These are phyloP conservation scores for Pterocarpus santalinus DNA, from an alignment of 306 rosid genomes.

Conservation along the genomic window DNA sequence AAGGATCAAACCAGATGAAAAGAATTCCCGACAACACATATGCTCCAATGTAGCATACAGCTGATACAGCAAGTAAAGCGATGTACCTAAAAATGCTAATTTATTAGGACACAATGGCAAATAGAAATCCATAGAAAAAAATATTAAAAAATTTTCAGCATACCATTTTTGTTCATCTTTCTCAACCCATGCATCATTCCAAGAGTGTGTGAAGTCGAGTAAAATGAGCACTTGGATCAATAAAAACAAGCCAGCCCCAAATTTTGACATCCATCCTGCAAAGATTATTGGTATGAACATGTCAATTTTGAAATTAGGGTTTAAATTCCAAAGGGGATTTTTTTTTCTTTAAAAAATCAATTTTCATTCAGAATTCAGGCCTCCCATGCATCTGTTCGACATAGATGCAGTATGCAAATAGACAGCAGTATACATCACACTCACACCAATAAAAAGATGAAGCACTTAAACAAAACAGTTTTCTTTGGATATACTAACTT, in stretches of 20 bases:
- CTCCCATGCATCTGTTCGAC: slow-evolving; percentile 12
- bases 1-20: slow-evolving; percentile 95
- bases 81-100: slow-evolving; percentile 72
- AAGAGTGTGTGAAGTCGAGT: slow-evolving; percentile 83
- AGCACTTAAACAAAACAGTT: neutral
- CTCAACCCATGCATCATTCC: slow-evolving; percentile 98
- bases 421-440: slow-evolving; percentile 2
- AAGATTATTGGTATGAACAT: slow-evolving; percentile 21
- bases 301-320: slow-evolving; percentile 30
- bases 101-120: slow-evolving; percentile 39
- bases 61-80: slow-evolving; percentile 85
- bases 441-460: neutral
- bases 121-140: slow-evolving; percentile 14
- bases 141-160: slow-evolving; percentile 34
- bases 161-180: slow-evolving; percentile 96
- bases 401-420: neutral
- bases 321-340: neutral
- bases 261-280: slow-evolving; percentile 80
- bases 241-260: slow-evolving; percentile 94
- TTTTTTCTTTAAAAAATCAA: no score
- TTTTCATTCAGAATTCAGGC: slow-evolving; percentile 10
- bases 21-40: slow-evolving; percentile 75
- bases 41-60: slow-evolving; percentile 86
- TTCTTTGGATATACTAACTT: neutral
- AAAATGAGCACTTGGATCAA: slow-evolving; percentile 91